Percentiles rank a stretch among this genome's conserved stretches.
Evolutionary conservation across 2,329 filamentous ascomycete genomes (phyloP).

Genomic region (Thelonectria olida): DNA sequence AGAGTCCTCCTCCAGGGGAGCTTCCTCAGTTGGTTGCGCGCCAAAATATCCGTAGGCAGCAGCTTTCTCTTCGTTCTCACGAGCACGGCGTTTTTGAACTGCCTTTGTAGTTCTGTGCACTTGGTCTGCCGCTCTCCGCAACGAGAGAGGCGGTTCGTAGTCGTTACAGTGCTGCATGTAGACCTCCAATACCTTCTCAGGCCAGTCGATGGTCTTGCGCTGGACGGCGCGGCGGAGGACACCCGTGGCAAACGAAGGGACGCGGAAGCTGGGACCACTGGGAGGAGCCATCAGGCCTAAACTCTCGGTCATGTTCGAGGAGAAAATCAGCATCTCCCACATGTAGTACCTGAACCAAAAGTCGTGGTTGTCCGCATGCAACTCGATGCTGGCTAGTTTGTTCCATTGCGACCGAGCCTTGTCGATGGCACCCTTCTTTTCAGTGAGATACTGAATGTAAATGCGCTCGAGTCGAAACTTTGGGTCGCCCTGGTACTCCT

Average conservation of each 20-base stretch:
- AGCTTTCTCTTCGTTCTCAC: conserved; percentile 70
- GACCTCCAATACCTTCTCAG: conserved; percentile 78
- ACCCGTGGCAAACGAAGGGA: conserved; percentile 78
- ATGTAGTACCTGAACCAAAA: conserved; percentile 95
- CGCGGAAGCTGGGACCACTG: conserved; percentile 59
- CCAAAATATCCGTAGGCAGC: conserved; percentile 57
- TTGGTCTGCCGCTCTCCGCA: conserved; percentile 78
- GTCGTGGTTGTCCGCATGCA: conserved; percentile 81
- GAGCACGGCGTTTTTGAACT: conserved; percentile 70
- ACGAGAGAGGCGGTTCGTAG: conserved; percentile 80
- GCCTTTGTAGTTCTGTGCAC: conserved; percentile 74
- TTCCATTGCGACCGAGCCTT: conserved; percentile 83
- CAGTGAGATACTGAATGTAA: conserved; percentile 89
- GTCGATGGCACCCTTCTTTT: conserved; percentile 80
- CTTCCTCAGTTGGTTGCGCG: conserved; percentile 37
- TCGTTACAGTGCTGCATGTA: conserved; percentile 87
- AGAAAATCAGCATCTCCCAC: conserved; percentile 82
- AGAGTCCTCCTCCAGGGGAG: conserved; percentile 41
- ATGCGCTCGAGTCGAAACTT: conserved; percentile 90
- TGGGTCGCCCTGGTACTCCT: conserved; percentile 83
- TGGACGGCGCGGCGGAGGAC: conserved; percentile 78
- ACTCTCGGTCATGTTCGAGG: conserved; percentile 54
- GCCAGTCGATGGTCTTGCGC: conserved; percentile 74
- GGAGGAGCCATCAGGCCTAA: conserved; percentile 62
- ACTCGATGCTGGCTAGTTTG: conserved; percentile 69